A percentile compares a stretch with the other conserved stretches of the same genome.
Evolutionary conservation across 228 moss, liverwort and hornwort species (phyloP).

Genomic region (Sphagnum magellanicum): DNA sequence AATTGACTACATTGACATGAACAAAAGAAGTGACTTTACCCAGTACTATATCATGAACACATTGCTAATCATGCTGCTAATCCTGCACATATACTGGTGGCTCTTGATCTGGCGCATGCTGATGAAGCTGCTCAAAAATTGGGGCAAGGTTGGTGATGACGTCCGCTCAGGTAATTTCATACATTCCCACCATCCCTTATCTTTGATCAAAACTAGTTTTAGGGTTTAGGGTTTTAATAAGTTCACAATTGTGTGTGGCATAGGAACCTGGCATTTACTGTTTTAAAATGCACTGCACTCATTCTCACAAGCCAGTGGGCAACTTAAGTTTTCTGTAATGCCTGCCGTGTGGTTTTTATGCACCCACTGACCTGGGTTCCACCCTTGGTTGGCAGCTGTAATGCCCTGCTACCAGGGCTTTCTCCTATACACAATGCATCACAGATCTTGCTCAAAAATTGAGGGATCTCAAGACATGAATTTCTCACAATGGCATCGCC

Average conservation of each 20-base stretch:
- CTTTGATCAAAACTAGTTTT: neutral
- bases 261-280: neutral
- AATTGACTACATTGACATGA: conserved; percentile 46
- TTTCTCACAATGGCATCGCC: too few relatives aligned
- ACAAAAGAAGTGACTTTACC: conserved; percentile 23
- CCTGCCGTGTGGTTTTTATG: neutral
- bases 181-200: neutral
- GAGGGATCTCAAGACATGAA: too few relatives aligned
- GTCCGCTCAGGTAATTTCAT: conserved; percentile 62
- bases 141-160: conserved; percentile 68
- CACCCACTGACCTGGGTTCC: too few relatives aligned
- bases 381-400: too few relatives aligned
- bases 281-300: too few relatives aligned
- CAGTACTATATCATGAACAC: conserved; percentile 72
- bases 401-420: too few relatives aligned
- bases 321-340: neutral
- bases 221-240: neutral
- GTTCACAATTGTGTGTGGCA: neutral
- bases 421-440: too few relatives aligned
- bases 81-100: conserved; percentile 88
- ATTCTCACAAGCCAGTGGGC: too few relatives aligned
- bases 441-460: too few relatives aligned
- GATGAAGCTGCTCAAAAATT: conserved; percentile 49
- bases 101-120: conserved; percentile 85
- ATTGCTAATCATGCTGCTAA: conserved; percentile 61